Percentiles rank a stretch among this genome's conserved stretches.
phyloP scores from a whole-genome alignment of 257 asterid genomes.

The Striga asiatica region DNA sequence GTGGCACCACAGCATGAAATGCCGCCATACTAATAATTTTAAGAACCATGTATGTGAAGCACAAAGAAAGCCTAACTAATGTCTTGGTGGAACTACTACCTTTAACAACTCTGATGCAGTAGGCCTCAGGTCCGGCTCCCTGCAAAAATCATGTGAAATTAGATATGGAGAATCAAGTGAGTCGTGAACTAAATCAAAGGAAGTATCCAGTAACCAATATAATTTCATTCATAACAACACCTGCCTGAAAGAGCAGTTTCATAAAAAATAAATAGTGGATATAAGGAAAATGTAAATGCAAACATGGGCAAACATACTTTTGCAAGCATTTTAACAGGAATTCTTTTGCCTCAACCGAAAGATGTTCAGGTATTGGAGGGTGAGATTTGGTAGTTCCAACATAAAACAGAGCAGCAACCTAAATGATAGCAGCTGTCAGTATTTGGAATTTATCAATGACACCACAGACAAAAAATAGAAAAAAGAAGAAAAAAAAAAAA shows the following conservation, averaged over 20 bases:
- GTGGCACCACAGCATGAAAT: slow-evolving; percentile 3
- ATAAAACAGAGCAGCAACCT: slow-evolving; percentile 98
- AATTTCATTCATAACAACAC: slow-evolving; percentile 9
- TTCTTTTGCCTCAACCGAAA: slow-evolving; percentile 80
- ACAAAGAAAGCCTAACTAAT: slow-evolving; percentile 7
- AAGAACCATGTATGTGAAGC: not conserved
- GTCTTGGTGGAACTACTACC: slow-evolving; percentile 43
- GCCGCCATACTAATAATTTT: not conserved
- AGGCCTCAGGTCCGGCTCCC: slow-evolving; percentile 84
- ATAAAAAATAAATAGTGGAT: slow-evolving; percentile 2
- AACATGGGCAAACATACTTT: slow-evolving; percentile 52
- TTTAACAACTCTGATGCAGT: slow-evolving; percentile 81
- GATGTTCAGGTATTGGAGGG: slow-evolving; percentile 99
- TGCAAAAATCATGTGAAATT: slow-evolving; percentile 24
- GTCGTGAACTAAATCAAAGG: not conserved
- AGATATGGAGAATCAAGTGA: slow-evolving; percentile 11
- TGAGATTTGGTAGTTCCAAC: slow-evolving; percentile 98
- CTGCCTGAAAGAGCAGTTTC: slow-evolving; percentile 4
- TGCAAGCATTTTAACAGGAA: slow-evolving; percentile 84
- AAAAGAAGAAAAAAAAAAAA: slow-evolving; percentile 1
- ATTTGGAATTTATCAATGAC: slow-evolving; percentile 1
- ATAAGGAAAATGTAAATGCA: not conserved
- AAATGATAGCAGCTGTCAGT: slow-evolving; percentile 14
- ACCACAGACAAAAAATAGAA: slow-evolving; percentile 4
- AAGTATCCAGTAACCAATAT: slow-evolving; percentile 1